Evolutionary conservation across 371 early-diverging fungal species (phyloP).

Genomic region (Rhizopus sp.): DNA sequence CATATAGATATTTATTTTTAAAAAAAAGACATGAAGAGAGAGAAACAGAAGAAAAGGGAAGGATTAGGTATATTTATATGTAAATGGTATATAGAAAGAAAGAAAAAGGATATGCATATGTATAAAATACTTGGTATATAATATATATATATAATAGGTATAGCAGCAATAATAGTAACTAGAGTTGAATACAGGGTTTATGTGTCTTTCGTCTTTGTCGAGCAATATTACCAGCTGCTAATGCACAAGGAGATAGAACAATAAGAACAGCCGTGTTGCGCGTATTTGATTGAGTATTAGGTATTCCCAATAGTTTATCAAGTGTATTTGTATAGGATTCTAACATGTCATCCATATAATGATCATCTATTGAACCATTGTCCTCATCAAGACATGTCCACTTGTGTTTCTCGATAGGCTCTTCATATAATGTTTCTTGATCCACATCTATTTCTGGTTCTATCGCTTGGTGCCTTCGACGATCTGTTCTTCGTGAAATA

Average conservation of each 20-base stretch:
- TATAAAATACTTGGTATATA: not conserved
- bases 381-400: not conserved
- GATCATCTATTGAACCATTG: not conserved
- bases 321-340: constrained; percentile 2
- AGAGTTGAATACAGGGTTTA: not conserved
- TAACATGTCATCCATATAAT: not conserved
- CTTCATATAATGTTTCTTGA: constrained; percentile 1
- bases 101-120: not conserved
- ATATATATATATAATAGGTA: too few species aligned
- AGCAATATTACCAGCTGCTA: constrained; percentile 29
- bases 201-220: constrained; percentile 15
- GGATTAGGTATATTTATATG: too few species aligned
- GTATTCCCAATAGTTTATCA: constrained; percentile 1
- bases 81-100: too few species aligned
- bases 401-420: not conserved
- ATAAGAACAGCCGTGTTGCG: constrained; percentile 24
- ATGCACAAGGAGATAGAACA: constrained; percentile 18
- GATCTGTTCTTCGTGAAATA: constrained; percentile 12
- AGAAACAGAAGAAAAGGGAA: too few species aligned
- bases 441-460: not conserved
- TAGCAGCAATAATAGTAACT: too few species aligned
- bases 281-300: not conserved
- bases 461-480: constrained; percentile 11
- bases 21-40: too few species aligned
- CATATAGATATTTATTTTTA: too few species aligned